phyloP scores from a whole-genome alignment of 176 grass and related monocot genomes.

The Alopecurus myosuroides region DNA sequence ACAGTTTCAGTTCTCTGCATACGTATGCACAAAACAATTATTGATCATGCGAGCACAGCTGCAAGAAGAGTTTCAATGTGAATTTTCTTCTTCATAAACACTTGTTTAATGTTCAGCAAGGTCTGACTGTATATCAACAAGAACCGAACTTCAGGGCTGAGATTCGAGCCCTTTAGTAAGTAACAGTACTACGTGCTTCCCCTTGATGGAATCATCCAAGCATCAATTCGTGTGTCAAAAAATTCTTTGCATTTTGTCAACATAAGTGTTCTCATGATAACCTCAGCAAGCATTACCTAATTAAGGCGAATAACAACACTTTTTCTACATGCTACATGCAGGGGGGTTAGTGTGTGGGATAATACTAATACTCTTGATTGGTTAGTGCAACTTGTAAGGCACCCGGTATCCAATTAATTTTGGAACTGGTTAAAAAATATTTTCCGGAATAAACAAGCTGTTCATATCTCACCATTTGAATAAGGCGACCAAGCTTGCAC shows the following conservation, averaged over 20 bases:
- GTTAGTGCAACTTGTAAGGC: not conserved
- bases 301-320: not conserved
- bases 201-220: not conserved
- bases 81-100: not conserved
- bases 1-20: not conserved
- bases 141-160: not conserved
- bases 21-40: not conserved
- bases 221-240: not conserved
- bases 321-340: not conserved
- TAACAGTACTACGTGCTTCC: not conserved
- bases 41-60: not conserved
- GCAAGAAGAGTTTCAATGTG: not conserved
- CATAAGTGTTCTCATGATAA: conserved; percentile 21
- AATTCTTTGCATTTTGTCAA: conserved; percentile 29
- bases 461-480: not conserved
- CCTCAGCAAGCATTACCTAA: not conserved
- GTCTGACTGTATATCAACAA: not conserved
- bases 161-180: not conserved
- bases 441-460: not conserved
- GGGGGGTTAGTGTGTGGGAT: not conserved
- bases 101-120: not conserved
- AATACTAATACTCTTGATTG: not conserved
- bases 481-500: not conserved
- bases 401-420: not conserved
- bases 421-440: not conserved